Conservation (phyloP, 129 eudicot species). For the Sambucus nigra region DNA sequence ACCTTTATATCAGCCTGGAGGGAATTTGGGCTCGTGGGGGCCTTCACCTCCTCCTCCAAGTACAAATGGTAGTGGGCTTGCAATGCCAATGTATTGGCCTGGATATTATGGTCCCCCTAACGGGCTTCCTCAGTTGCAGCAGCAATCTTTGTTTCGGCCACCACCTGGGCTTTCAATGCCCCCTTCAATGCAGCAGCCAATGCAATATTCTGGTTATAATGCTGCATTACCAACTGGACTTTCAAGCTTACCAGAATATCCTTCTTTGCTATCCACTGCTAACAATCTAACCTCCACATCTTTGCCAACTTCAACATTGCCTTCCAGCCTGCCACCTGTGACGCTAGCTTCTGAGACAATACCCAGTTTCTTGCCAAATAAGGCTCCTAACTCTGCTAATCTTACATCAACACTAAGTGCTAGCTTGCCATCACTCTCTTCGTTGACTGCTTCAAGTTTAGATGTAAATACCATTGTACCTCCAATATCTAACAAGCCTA, state of each 20-base stretch:
- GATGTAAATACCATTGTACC: conserved; percentile 27
- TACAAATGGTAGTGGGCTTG: conserved; percentile 48
- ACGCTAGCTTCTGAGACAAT: conserved; percentile 28
- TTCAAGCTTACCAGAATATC: conserved; percentile 45
- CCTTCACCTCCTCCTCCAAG: conserved; percentile 53
- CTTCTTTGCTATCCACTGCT: conserved; percentile 24
- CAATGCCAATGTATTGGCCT: conserved; percentile 95
- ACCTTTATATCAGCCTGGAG: conserved; percentile 74
- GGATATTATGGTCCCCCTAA: conserved; percentile 66
- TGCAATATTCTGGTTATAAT: conserved; percentile 60
- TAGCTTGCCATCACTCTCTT: conserved; percentile 34
- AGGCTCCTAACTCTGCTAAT: conserved; percentile 26
- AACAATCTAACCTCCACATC: conserved; percentile 30
- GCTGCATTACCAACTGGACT: conserved; percentile 41
- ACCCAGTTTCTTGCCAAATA: conserved; percentile 30
- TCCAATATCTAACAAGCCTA: conserved; percentile 34
- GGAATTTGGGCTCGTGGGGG: conserved; percentile 70
- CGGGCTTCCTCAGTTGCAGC: conserved; percentile 71
- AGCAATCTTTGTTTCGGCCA: conserved; percentile 62
- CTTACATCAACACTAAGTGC: conserved; percentile 22
- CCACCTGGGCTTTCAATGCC: conserved; percentile 51
- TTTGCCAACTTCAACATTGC: conserved; percentile 33
- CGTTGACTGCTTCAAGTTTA: conserved; percentile 21
- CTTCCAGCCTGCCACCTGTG: conserved; percentile 36
- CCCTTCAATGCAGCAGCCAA: conserved; percentile 55